phyloP scores from a whole-genome alignment of 495 filamentous ascomycete species.

The Aspergillus ostianus region DNA sequence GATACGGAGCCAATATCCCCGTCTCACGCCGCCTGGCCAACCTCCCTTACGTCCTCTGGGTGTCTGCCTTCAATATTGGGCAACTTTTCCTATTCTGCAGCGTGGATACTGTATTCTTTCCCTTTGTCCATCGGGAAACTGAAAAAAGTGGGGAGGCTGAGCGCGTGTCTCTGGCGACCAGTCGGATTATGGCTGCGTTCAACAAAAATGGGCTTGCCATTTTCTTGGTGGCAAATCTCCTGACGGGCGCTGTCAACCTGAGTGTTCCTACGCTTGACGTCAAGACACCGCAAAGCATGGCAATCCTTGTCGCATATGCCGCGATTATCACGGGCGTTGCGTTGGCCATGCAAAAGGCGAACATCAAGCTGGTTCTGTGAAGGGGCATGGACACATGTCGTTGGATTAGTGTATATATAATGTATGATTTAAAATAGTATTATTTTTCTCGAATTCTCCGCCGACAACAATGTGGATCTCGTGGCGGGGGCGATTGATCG shows the following conservation, averaged over 20 bases:
- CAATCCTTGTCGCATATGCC: constrained; percentile 69
- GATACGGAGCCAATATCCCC: constrained; percentile 57
- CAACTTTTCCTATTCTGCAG: constrained; percentile 76
- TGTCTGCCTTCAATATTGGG: constrained; percentile 77
- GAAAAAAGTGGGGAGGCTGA: constrained; percentile 48
- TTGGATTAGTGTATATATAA: background rate
- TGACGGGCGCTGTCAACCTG: constrained; percentile 88
- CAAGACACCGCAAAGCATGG: constrained; percentile 61
- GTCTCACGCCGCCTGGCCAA: constrained; percentile 92
- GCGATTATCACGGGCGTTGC: constrained; percentile 63
- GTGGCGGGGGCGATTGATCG: background rate
- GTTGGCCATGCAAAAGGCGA: constrained; percentile 64
- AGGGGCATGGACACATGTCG: background rate
- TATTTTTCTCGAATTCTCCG: background rate
- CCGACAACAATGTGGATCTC: background rate
- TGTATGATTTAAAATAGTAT: background rate
- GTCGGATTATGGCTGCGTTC: constrained; percentile 72
- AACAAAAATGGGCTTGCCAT: constrained; percentile 86
- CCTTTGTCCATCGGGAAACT: constrained; percentile 57
- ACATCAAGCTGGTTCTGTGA: constrained; percentile 70
- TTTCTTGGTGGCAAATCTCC: constrained; percentile 84
- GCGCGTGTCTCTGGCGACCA: constrained; percentile 68
- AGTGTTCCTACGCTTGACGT: constrained; percentile 76
- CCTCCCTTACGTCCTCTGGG: constrained; percentile 91
- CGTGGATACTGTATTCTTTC: constrained; percentile 76